A percentile compares a stretch with the other conserved stretches of the same genome.
These are phyloP conservation scores for Backusella circina DNA, from an alignment of 192 early-diverging fungal genomes.

Conservation along the genomic window DNA sequence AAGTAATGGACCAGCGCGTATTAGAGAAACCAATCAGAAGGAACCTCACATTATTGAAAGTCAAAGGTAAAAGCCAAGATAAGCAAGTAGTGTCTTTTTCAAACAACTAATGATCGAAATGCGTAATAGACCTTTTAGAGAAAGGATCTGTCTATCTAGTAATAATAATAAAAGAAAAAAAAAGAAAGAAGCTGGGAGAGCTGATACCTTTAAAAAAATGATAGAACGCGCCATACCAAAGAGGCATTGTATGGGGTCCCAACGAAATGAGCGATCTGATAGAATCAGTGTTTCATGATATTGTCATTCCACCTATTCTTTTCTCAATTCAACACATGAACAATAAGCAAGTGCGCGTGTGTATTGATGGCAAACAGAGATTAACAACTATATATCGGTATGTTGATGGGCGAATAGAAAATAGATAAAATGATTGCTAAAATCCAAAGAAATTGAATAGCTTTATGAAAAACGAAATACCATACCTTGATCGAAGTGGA, in stretches of 20 bases:
- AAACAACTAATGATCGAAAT: not conserved
- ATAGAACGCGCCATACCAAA: conserved; percentile 11
- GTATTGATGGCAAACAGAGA: conserved; percentile 8
- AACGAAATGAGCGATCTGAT: not conserved
- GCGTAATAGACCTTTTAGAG: not conserved
- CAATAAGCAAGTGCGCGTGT: not conserved
- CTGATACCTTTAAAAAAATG: not conserved
- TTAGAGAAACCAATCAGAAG: not conserved
- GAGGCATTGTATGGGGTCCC: not conserved
- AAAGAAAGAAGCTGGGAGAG: not conserved
- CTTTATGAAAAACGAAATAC: conserved; percentile 13
- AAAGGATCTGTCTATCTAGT: not conserved
- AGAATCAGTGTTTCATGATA: not conserved
- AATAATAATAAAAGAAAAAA: not conserved
- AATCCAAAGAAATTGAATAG: not conserved
- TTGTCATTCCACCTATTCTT: not conserved
- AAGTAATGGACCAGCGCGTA: not conserved
- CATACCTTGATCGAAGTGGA: not conserved
- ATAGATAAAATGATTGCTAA: not conserved
- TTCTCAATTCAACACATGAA: not conserved
- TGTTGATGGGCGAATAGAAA: not conserved
- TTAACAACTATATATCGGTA: not conserved
- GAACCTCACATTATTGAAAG: not conserved
- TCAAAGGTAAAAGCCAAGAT: not conserved
- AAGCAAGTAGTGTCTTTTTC: not conserved